Conservation (phyloP, 2,329 filamentous ascomycete species). For the Fusarium sp. region DNA sequence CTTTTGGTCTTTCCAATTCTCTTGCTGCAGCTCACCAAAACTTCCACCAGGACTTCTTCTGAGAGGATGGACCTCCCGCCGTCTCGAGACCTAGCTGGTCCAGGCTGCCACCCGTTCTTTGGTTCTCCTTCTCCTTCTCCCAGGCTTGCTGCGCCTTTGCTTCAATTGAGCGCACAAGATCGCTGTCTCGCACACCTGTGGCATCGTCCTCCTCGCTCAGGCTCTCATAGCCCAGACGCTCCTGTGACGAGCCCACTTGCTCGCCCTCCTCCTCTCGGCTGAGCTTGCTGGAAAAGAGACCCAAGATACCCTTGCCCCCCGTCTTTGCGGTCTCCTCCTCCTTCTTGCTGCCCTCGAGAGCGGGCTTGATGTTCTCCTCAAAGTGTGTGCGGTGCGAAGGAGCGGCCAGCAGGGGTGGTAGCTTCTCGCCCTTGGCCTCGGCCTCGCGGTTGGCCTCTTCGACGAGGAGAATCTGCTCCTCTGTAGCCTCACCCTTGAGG, state of each 20-base stretch:
- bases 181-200: slow-evolving; percentile 27
- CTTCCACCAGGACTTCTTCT: slow-evolving; percentile 66
- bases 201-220: slow-evolving; percentile 40
- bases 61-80: slow-evolving; percentile 39
- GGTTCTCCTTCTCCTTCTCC: slow-evolving; percentile 63
- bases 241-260: slow-evolving; percentile 30
- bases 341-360: slow-evolving; percentile 40
- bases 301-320: slow-evolving; percentile 53
- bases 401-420: slow-evolving; percentile 64
- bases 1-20: slow-evolving; percentile 34
- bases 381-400: slow-evolving; percentile 55
- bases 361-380: slow-evolving; percentile 51
- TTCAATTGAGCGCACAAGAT: slow-evolving; percentile 43
- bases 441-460: slow-evolving; percentile 67
- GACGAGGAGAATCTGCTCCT: slow-evolving; percentile 67
- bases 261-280: slow-evolving; percentile 42
- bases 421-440: slow-evolving; percentile 57
- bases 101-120: slow-evolving; percentile 62
- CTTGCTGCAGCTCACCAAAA: slow-evolving; percentile 46
- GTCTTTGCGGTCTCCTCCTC: slow-evolving; percentile 35
- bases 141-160: slow-evolving; percentile 59
- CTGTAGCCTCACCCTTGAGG: slow-evolving; percentile 68
- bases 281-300: slow-evolving; percentile 49
- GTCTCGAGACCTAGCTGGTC: slow-evolving; percentile 61
- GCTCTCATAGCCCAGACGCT: slow-evolving; percentile 31